Evolutionary conservation across 2,329 filamentous ascomycete species (phyloP).

Genomic region (Didymellaceae sp.): DNA sequence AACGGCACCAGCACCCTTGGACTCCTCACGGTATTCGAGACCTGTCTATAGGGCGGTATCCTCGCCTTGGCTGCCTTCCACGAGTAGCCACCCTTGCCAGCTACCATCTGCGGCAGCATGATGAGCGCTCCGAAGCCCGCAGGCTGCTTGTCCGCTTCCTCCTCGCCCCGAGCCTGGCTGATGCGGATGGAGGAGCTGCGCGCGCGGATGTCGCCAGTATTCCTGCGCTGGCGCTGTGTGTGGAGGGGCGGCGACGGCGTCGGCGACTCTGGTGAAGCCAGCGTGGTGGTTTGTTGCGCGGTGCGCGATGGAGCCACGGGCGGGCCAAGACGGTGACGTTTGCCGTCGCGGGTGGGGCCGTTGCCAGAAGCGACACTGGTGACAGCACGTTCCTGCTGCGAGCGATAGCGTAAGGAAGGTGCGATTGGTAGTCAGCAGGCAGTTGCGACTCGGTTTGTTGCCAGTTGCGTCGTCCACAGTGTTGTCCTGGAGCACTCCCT

Average conservation of each 20-base stretch:
- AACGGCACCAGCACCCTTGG: constrained; percentile 79
- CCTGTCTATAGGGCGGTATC: constrained; percentile 76
- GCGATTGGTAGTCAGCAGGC: constrained; percentile 7
- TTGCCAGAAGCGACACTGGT: constrained; percentile 14
- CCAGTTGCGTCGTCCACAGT: not conserved
- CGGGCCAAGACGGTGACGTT: constrained; percentile 13
- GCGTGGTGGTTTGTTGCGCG: constrained; percentile 28
- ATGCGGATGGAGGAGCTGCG: constrained; percentile 41
- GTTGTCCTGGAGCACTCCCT: constrained; percentile 20
- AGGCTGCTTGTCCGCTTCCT: constrained; percentile 31
- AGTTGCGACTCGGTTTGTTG: not conserved
- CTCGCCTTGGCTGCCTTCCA: constrained; percentile 89
- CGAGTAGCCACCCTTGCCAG: constrained; percentile 64
- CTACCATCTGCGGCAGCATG: constrained; percentile 84
- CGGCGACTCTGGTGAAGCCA: constrained; percentile 35
- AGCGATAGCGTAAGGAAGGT: constrained; percentile 4
- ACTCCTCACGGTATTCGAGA: constrained; percentile 69
- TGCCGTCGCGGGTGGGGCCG: constrained; percentile 14
- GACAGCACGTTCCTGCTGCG: constrained; percentile 6
- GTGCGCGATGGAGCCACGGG: constrained; percentile 12
- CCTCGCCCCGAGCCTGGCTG: constrained; percentile 40
- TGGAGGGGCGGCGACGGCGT: constrained; percentile 31
- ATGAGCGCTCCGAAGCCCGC: constrained; percentile 26
- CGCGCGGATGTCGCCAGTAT: constrained; percentile 36
- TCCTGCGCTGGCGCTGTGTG: constrained; percentile 39